These are phyloP conservation scores for Metschnikowia colocasiae DNA, from an alignment of 805 yeast genomes.

Conservation along the genomic window DNA sequence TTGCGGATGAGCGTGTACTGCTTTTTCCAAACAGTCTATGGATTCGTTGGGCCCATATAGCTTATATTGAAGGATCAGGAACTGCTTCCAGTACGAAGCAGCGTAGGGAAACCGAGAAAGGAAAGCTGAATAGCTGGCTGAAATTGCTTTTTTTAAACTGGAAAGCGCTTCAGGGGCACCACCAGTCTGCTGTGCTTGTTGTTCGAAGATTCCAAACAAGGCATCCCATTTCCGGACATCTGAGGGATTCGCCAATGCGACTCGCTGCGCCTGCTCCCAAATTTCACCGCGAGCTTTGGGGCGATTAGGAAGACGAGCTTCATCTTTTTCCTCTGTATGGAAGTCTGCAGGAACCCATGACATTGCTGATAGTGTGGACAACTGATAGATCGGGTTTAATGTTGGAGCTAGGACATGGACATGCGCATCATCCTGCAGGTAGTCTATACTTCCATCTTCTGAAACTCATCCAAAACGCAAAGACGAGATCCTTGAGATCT, in stretches of 20 bases:
- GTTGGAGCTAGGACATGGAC: neutral
- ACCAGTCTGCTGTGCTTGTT: conserved; percentile 13
- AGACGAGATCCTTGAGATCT: too few species aligned
- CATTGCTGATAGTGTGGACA: neutral
- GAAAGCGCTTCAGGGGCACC: conserved; percentile 2
- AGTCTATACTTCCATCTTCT: neutral
- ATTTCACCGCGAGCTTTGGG: conserved; percentile 1
- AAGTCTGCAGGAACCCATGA: conserved; percentile 5
- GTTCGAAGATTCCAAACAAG: conserved; percentile 27
- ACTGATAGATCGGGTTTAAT: too few species aligned
- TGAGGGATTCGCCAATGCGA: conserved; percentile 22
- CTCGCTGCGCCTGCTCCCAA: conserved; percentile 14
- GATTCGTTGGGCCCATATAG: conserved; percentile 53
- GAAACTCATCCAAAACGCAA: neutral
- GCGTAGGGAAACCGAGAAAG: conserved; percentile 56
- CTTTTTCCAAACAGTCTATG: conserved; percentile 35
- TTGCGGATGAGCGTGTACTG: conserved; percentile 47
- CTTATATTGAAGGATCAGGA: conserved; percentile 52
- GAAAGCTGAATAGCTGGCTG: conserved; percentile 18
- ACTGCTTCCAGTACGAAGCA: conserved; percentile 62
- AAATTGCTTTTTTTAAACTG: conserved; percentile 6
- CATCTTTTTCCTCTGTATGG: neutral
- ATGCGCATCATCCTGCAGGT: conserved; percentile 3
- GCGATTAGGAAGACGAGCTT: neutral
- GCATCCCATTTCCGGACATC: conserved; percentile 40